Evolutionary conservation across 345 rosid genomes (phyloP).

Genomic region (Lagerstroemia speciosa): DNA sequence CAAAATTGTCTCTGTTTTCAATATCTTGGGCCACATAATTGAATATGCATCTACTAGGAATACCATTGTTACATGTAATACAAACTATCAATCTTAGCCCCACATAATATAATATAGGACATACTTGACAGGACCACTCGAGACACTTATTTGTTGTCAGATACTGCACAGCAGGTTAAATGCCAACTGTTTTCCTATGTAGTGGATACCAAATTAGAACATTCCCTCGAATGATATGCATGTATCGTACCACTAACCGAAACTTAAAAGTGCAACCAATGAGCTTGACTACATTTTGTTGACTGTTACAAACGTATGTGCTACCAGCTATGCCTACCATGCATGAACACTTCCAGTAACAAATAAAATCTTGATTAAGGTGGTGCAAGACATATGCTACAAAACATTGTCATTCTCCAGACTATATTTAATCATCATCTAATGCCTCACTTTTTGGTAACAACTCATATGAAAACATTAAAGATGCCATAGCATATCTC

Average conservation of each 20-base stretch:
- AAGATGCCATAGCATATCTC: not conserved
- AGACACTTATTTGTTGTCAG: not conserved
- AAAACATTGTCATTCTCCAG: not conserved
- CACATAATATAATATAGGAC: not conserved
- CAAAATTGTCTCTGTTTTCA: not conserved
- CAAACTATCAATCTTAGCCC: not conserved
- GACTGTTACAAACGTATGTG: not conserved
- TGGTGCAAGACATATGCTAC: not conserved
- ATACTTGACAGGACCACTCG: not conserved
- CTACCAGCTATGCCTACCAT: not conserved
- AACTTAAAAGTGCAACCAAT: not conserved
- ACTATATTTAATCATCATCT: not conserved
- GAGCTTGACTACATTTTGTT: not conserved
- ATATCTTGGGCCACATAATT: not conserved
- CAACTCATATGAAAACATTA: not conserved
- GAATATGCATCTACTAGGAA: not conserved
- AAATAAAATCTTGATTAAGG: not conserved
- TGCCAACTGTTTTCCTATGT: not conserved
- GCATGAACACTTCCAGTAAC: not conserved
- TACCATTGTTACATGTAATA: not conserved
- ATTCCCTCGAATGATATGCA: not conserved
- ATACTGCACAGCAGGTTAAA: not conserved
- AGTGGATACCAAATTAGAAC: not conserved
- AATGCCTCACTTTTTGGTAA: not conserved
- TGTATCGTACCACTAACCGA: not conserved